These are phyloP conservation scores for Pythium folliculosum DNA, from an alignment of 352 stramenopile species.

Conservation along the genomic window DNA sequence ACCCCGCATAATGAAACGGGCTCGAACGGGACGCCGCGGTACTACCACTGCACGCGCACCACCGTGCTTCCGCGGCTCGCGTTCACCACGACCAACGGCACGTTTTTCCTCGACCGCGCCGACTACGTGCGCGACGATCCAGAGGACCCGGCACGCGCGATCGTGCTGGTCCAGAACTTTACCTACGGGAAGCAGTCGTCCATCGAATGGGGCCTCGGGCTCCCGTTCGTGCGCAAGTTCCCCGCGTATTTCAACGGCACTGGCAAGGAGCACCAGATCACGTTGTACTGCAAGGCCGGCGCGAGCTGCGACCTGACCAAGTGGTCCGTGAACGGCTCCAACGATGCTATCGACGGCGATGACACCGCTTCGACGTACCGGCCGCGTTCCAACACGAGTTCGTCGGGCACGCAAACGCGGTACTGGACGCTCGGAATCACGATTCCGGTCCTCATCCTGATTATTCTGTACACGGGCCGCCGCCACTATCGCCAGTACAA, in stretches of 20 bases:
- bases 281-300: background rate
- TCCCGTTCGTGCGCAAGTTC: conserved; percentile 13
- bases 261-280: background rate
- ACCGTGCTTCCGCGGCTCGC: background rate
- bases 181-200: background rate
- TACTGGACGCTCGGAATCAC: conserved; percentile 6
- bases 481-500: background rate
- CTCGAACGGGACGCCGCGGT: background rate
- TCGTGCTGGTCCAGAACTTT: conserved; percentile 12
- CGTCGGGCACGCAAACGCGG: background rate
- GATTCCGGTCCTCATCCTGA: background rate
- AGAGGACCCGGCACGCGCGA: background rate
- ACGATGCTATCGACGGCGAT: background rate
- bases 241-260: conserved; percentile 10
- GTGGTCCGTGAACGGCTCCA: background rate
- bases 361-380: background rate
- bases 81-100: conserved; percentile 11
- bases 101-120: conserved; percentile 4
- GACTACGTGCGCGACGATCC: conserved; percentile 3
- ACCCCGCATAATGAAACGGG: background rate
- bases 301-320: conserved; percentile 4
- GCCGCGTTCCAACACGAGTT: background rate
- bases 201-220: conserved; percentile 2
- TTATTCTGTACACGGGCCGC: background rate
- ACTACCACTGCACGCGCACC: background rate